Percentiles rank a stretch among this genome's conserved stretches.
Conservation (phyloP, 2,329 filamentous ascomycete species). For the Paecilomyces sp. region DNA sequence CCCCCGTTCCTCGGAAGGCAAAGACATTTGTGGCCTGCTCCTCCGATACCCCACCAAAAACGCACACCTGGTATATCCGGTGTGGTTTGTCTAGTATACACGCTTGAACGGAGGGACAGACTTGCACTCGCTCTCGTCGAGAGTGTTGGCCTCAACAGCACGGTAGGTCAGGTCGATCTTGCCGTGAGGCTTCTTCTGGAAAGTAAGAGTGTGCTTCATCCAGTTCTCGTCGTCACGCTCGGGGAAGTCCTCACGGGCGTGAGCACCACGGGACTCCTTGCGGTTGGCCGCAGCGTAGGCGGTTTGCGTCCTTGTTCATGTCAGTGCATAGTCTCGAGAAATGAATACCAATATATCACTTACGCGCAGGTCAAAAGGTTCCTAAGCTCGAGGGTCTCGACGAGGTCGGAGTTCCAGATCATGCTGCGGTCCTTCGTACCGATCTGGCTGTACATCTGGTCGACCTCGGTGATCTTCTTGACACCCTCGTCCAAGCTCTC, state of each 20-base stretch:
- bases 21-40: background rate
- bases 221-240: constrained; percentile 92
- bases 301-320: constrained; percentile 65
- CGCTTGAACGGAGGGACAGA: constrained; percentile 90
- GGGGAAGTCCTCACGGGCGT: constrained; percentile 93
- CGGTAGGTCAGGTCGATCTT: constrained; percentile 83
- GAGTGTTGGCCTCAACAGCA: constrained; percentile 69
- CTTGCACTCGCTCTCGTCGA: constrained; percentile 96
- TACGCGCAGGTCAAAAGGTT: constrained; percentile 96
- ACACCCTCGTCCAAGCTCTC: constrained; percentile 92
- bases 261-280: constrained; percentile 94
- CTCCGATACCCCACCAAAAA: background rate
- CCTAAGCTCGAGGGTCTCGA: constrained; percentile 90
- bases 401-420: constrained; percentile 99
- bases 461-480: constrained; percentile 75
- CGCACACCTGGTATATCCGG: background rate
- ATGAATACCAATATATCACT: constrained; percentile 35
- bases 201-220: constrained; percentile 99
- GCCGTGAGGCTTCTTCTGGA: constrained; percentile 87
- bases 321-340: constrained; percentile 3
- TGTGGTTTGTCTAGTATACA: constrained; percentile 36
- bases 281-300: constrained; percentile 83
- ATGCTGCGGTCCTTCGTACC: constrained; percentile 98
- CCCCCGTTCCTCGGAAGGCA: background rate
- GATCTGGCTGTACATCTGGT: constrained; percentile 70